Evolutionary conservation across 495 filamentous ascomycete genomes (phyloP), one percentile per base, ranked within the genome.

Genomic region (Apodospora peruviana): DNA sequence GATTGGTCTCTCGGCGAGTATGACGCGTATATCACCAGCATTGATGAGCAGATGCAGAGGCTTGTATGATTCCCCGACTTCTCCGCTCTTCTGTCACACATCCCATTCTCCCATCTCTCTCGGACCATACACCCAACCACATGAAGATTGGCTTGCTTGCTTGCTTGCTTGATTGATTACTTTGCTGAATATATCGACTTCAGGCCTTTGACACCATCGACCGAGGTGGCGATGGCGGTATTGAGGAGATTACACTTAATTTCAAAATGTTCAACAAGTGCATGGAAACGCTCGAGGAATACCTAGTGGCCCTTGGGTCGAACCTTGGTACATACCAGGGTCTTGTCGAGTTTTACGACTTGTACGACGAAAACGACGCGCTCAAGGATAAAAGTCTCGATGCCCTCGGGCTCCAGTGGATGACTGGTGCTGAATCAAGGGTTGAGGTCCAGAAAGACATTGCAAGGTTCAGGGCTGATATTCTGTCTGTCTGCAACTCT

Each of bases 1-100:
- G 48, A 51, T 5, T 51, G 48, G 48, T 51, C 48, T 18, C 29
- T 44, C 14, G 45, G 48, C 35, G 40, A 51, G 8, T 51, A 36
- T 32, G 48, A 16, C 20, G 17, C 27, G 20, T 51, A 51, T 20
- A 51, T 51, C 24, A 35, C 27, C 16, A n/a, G 32, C 2, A 8
- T 51, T 4, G n/a, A 51, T 20, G 27, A 51, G 3, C 20, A 45
- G 8, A 25, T 51, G 14, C 40, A 51, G 17, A 37, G 14, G 14
- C 40, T 51, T 4, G 41, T 42, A 40, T 16, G 34, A 5, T 17
- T 7, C 8, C 23, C 32, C 2, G 16, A 35, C 12, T 41, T 9
- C 20, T n/a, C n/a, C n/a, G n/a, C n/a, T n/a, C n/a, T n/a, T n/a
- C n/a, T n/a, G n/a, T n/a, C n/a, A n/a, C n/a, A n/a, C 27, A 7